These are phyloP conservation scores for Theileria orientalis DNA, from an alignment of 169 alveolate species.

Conservation along the genomic window DNA sequence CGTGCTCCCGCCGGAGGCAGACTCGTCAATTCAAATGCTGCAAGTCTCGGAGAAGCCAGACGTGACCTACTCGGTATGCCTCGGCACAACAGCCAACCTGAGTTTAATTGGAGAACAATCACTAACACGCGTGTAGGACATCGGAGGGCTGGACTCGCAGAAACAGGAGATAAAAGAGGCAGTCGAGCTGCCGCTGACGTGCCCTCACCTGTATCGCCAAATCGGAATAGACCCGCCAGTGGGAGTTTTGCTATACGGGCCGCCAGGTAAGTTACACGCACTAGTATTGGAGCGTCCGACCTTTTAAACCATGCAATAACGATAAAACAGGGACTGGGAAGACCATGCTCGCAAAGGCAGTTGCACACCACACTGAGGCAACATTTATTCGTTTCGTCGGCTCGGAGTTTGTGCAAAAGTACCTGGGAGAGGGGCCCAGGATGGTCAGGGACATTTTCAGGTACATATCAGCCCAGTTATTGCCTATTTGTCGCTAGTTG, in stretches of 20 bases:
- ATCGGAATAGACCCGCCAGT: constrained; percentile 99
- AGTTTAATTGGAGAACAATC: no score
- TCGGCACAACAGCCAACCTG: no score
- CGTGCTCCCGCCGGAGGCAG: constrained; percentile 98
- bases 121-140: constrained; percentile 76
- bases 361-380: constrained; percentile 97
- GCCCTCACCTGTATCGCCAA: constrained; percentile 96
- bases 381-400: constrained; percentile 97
- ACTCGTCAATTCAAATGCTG: constrained; percentile 95
- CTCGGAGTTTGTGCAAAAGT: constrained; percentile 98
- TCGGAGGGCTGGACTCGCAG: constrained; percentile 98
- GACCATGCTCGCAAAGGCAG: constrained; percentile 99
- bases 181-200: constrained; percentile 97
- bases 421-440: constrained; percentile 99
- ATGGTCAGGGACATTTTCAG: constrained; percentile 98
- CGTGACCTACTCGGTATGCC: constrained; percentile 92
- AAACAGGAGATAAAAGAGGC: constrained; percentile 99
- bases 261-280: constrained; percentile 98
- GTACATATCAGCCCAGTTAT: background rate
- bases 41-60: constrained; percentile 97
- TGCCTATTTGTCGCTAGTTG: no score
- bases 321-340: constrained; percentile 89
- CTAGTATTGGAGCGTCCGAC: background rate
- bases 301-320: background rate
- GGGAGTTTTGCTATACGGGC: constrained; percentile 98